These are phyloP conservation scores for Cytospora schulzeri DNA, from an alignment of 2,329 filamentous ascomycete genomes.

Conservation along the genomic window DNA sequence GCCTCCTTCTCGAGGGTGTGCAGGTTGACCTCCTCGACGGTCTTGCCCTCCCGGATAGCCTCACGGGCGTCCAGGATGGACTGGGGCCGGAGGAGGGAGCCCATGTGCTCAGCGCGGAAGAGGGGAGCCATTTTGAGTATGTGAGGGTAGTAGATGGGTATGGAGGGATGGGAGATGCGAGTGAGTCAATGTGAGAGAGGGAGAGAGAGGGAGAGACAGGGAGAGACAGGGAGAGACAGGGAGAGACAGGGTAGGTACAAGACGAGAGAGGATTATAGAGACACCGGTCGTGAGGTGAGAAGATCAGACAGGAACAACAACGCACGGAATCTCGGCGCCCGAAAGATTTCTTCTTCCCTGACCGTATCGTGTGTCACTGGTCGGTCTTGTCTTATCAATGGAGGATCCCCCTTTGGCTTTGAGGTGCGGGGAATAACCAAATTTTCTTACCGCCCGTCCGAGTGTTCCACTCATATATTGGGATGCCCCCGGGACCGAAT, in stretches of 20 bases:
- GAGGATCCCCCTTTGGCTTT: neutral
- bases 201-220: neutral
- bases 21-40: slow-evolving; percentile 57
- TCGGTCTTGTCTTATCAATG: neutral
- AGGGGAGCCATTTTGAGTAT: slow-evolving; percentile 35
- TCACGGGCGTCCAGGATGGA: slow-evolving; percentile 52
- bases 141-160: neutral
- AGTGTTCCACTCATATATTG: neutral
- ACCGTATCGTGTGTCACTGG: too few species aligned
- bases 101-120: slow-evolving; percentile 42
- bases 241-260: neutral
- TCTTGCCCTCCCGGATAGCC: slow-evolving; percentile 56
- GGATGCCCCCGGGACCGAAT: neutral
- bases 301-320: neutral
- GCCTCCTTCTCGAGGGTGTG: slow-evolving; percentile 64
- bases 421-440: neutral
- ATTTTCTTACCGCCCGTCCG: neutral
- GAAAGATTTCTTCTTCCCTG: neutral
- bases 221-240: neutral
- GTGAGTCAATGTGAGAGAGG: neutral
- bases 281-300: neutral
- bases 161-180: neutral
- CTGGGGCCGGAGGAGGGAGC: slow-evolving; percentile 40
- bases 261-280: neutral
- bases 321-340: neutral